Evolutionary conservation across 257 asterid genomes (phyloP).

Genomic region (Solanum lycopersicoides): DNA sequence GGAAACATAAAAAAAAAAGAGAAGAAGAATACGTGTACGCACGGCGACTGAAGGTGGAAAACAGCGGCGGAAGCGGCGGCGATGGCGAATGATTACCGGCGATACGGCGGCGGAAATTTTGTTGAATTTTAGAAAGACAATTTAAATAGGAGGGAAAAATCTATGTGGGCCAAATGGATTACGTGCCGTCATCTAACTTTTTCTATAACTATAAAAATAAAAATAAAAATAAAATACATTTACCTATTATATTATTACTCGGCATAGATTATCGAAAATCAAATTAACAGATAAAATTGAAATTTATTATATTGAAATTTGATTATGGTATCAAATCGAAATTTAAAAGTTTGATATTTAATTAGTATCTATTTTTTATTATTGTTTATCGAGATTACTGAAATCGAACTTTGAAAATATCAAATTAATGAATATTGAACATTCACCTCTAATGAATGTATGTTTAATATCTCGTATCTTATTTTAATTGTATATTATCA

Average conservation of each 20-base stretch:
- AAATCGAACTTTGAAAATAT: neutral
- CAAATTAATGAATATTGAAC: neutral
- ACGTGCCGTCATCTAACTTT: neutral
- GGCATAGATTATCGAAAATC: neutral
- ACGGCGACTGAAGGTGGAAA: neutral
- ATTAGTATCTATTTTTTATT: too few species aligned
- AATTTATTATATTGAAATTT: neutral
- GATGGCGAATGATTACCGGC: neutral
- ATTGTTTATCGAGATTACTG: too few species aligned
- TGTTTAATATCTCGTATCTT: too few species aligned
- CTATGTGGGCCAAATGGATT: neutral
- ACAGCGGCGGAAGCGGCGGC: neutral
- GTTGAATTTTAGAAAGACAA: neutral
- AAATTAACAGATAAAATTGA: neutral
- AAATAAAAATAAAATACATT: too few species aligned
- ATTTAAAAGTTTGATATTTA: neutral
- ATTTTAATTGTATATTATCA: too few species aligned
- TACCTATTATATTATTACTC: neutral
- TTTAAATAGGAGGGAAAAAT: neutral
- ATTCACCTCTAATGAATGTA: neutral
- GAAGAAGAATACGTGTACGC: neutral
- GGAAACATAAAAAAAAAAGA: neutral
- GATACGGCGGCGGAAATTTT: neutral
- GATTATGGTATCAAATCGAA: neutral
- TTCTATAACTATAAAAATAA: neutral